Base-by-base conservation (phyloP, 345 rosid genomes). In the Gossypium turneri region DNA sequence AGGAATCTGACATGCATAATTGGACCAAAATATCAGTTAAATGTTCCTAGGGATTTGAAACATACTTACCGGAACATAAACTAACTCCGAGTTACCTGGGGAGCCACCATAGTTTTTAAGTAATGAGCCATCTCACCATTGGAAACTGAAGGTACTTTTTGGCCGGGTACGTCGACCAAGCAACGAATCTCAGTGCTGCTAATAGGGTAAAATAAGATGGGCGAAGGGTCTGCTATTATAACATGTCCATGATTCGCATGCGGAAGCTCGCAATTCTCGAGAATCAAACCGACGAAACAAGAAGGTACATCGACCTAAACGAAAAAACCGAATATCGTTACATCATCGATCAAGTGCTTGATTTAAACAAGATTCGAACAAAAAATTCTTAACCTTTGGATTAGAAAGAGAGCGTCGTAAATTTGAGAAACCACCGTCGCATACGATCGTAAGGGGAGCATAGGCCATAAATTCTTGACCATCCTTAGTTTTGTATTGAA, bases 91-190 rank as follows among this genome's bases (percentile, higher is more conserved):
- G 7, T 34, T 72, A 88, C 77, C 84, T 89, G 94, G 41, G 89
- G 87, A 1, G 89, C 92, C 57, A 89, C 87, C 1, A 61, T 77
- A 27, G 83, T 73, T 63, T 81, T 93, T 75, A 92, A 70, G 68
- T 89, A 92, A 9, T 74, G 71, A 4, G 88, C 82, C 91, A 92
- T 88, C 76, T 89, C 93, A 2, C 98, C 98, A 20, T 84, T 90
- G 12, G 89, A 82, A 63, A 92, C 79, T 9, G 93, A 88, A 61
- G 90, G 94, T 8, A 89, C 29, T 58, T 88, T 90, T 75, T 82
- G 86, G 65, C 92, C 91, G 0, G 91, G 92, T 13, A 90, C 74
- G 77, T 89, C 93, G 7, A 92, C 94, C 75, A 92, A 76, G 64
- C 95, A 90, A 41, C 94, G 91, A 41, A 89, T 70, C 73, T 92